phyloP scores from a whole-genome alignment of 148 eudicot species.

The Drosera capensis region DNA sequence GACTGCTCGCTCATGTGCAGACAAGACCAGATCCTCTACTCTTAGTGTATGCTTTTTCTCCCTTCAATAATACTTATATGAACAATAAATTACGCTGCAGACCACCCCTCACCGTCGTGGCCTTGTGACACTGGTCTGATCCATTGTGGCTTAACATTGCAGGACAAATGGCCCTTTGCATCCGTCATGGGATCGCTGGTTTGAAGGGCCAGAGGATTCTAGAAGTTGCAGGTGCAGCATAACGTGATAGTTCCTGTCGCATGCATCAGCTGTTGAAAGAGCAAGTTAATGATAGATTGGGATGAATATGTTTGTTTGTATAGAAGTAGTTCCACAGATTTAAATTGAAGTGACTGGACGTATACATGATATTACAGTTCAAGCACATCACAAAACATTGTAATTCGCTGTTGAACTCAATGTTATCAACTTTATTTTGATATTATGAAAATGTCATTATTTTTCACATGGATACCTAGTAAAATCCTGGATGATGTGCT shows the following conservation, averaged over 20 bases:
- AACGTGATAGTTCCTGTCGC: slow-evolving; percentile 12
- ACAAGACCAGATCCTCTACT: slow-evolving; percentile 80
- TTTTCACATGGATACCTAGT: too few relatives aligned
- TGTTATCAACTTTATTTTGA: too few relatives aligned
- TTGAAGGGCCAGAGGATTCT: slow-evolving; percentile 45
- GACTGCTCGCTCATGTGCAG: slow-evolving; percentile 35
- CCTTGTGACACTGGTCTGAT: neutral
- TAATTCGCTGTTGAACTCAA: too few relatives aligned
- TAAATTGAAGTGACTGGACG: too few relatives aligned
- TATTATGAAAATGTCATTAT: too few relatives aligned
- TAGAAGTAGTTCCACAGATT: too few relatives aligned
- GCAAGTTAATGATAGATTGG: neutral
- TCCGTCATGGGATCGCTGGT: slow-evolving; percentile 64
- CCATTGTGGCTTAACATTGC: slow-evolving; percentile 3
- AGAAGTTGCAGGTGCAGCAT: slow-evolving; percentile 47
- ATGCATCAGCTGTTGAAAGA: slow-evolving; percentile 1
- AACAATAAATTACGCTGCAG: neutral
- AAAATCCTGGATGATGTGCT: too few relatives aligned
- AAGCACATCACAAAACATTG: too few relatives aligned
- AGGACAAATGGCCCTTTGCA: slow-evolving; percentile 36
- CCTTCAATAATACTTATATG: neutral
- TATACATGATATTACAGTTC: too few relatives aligned
- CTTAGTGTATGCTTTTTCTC: slow-evolving; percentile 33
- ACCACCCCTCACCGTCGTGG: too few relatives aligned
- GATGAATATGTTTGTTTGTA: too few relatives aligned